Conservation (phyloP, 495 filamentous ascomycete genomes). For the Amphirosellinia nigrospora region DNA sequence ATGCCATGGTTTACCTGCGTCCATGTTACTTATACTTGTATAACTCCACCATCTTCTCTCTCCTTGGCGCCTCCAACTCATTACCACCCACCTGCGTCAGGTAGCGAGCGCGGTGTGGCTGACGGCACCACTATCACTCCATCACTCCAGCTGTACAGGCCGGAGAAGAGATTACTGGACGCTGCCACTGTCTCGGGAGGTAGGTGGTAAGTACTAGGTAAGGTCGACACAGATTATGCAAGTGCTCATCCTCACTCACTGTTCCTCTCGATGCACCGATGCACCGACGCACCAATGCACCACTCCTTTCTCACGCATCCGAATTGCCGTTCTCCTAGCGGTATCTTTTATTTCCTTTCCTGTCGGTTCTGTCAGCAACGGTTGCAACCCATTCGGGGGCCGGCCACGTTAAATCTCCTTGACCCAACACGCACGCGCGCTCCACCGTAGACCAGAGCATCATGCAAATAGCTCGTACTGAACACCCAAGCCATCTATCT, state of each 20-base stretch:
- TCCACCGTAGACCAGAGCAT: slow-evolving; percentile 6
- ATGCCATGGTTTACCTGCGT: neutral
- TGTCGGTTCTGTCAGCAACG: slow-evolving; percentile 14
- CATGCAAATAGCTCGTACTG: slow-evolving; percentile 7
- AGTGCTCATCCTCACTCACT: slow-evolving; percentile 19
- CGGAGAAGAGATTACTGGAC: neutral
- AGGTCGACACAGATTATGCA: slow-evolving; percentile 7
- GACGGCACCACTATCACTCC: neutral
- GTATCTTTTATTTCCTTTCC: slow-evolving; percentile 5
- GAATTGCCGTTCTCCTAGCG: slow-evolving; percentile 10
- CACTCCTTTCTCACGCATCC: slow-evolving; percentile 20
- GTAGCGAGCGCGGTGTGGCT: slow-evolving; percentile 16
- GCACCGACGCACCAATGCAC: too few species aligned
- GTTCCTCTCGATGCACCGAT: slow-evolving; percentile 18
- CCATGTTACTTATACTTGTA: neutral
- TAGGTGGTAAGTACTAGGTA: too few species aligned
- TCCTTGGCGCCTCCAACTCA: slow-evolving; percentile 15
- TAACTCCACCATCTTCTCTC: neutral
- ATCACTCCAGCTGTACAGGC: slow-evolving; percentile 1
- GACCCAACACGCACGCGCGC: slow-evolving; percentile 4
- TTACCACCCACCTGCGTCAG: slow-evolving; percentile 12
- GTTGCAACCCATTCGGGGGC: slow-evolving; percentile 6
- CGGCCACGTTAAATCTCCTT: slow-evolving; percentile 3
- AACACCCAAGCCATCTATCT: neutral
- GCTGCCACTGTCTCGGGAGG: neutral